A percentile compares a stretch with the other conserved stretches of the same genome.
Conservation (phyloP, 164 flowering plant species). For the Platanus orientalis region DNA sequence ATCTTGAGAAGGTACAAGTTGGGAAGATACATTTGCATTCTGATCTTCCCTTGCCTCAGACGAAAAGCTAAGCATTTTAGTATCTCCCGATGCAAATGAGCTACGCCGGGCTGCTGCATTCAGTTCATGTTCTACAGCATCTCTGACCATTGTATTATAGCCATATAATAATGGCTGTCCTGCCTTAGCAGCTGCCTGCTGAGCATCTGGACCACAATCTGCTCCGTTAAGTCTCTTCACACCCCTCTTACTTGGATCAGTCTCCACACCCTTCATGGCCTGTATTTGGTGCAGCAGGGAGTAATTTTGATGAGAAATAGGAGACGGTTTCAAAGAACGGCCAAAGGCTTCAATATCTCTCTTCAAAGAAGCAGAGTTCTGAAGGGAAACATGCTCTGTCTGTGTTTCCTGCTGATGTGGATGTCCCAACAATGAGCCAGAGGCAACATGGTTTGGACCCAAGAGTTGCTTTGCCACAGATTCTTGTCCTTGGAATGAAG, state of each 20-base stretch:
- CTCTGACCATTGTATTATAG: conserved; percentile 23
- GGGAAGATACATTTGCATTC: conserved; percentile 29
- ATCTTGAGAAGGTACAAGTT: conserved; percentile 16
- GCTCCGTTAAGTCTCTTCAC: conserved; percentile 47
- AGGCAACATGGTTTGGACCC: conserved; percentile 15
- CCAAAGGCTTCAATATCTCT: conserved; percentile 62
- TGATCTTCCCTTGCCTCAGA: conserved; percentile 16
- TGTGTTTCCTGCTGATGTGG: too few species aligned
- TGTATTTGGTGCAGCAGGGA: conserved; percentile 66
- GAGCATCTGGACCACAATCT: conserved; percentile 33
- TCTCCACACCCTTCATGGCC: conserved; percentile 43
- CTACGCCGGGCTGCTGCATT: conserved; percentile 13
- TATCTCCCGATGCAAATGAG: conserved; percentile 32
- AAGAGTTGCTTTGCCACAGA: conserved; percentile 11
- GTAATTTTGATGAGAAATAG: conserved; percentile 31
- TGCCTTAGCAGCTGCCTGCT: conserved; percentile 22
- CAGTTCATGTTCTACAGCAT: conserved; percentile 19
- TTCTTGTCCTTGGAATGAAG: conserved; percentile 17
- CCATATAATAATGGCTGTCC: conserved; percentile 34
- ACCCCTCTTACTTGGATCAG: conserved; percentile 43
- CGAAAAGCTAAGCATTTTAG: conserved; percentile 28
- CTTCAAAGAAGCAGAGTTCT: conserved; percentile 22
- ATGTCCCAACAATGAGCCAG: too few species aligned
- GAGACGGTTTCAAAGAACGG: conserved; percentile 44
- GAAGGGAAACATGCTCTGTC: conserved; percentile 20